phyloP scores from a whole-genome alignment of 2,329 filamentous ascomycete genomes.

The Trichoderma breve region DNA sequence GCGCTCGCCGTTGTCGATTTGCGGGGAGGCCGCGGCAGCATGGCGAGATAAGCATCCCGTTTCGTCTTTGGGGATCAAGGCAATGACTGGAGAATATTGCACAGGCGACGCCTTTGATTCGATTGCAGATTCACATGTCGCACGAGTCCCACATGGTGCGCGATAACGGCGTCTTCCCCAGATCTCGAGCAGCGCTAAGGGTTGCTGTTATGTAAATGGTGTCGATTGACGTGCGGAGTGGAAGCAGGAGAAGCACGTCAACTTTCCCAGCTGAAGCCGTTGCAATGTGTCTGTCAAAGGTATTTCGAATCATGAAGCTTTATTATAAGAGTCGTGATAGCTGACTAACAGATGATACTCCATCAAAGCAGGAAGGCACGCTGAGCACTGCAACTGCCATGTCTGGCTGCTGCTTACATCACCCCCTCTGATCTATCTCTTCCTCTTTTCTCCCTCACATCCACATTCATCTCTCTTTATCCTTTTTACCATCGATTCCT shows the following conservation, averaged over 20 bases:
- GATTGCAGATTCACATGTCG: not conserved
- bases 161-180: constrained; percentile 16
- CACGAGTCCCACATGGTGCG: constrained; percentile 5
- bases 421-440: not conserved
- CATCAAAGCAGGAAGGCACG: not conserved
- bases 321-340: not conserved
- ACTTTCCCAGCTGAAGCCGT: not conserved
- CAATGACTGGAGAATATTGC: not conserved
- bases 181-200: constrained; percentile 6
- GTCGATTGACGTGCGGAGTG: not conserved
- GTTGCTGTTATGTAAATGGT: constrained; percentile 14
- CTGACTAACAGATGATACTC: not conserved
- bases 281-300: not conserved
- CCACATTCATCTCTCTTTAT: not conserved
- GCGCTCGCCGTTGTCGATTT: not conserved
- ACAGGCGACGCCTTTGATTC: not conserved
- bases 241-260: not conserved
- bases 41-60: constrained; percentile 12
- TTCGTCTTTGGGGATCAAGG: not conserved
- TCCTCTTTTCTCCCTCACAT: not conserved
- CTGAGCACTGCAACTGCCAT: not conserved
- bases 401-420: not conserved
- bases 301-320: not conserved
- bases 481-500: not conserved
- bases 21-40: not conserved